A percentile compares a stretch with the other conserved stretches of the same genome.
Conservation (phyloP, 1,284 basidiomycete species). For the Fomitiporia mediterranea region DNA sequence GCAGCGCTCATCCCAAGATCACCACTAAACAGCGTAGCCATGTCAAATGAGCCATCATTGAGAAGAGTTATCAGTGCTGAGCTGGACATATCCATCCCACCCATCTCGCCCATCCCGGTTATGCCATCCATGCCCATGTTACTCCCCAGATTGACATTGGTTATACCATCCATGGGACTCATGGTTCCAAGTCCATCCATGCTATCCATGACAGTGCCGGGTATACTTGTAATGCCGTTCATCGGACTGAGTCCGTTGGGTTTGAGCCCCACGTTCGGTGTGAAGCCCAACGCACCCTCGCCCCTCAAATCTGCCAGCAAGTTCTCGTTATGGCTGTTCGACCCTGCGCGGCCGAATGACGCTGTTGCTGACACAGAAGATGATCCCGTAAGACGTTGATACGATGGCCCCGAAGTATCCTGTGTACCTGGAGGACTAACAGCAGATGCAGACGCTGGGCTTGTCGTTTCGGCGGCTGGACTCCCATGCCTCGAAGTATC, state of each 20-base stretch:
- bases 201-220: background rate
- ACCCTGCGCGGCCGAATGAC: background rate
- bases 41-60: conserved; percentile 33
- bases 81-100: conserved; percentile 26
- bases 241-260: background rate
- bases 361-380: background rate
- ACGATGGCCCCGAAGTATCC: background rate
- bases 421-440: background rate
- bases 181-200: background rate
- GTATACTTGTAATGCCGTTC: background rate
- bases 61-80: conserved; percentile 35
- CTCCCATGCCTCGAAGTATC: conserved; percentile 17
- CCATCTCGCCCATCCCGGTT: background rate
- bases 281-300: background rate
- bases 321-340: background rate
- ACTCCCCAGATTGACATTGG: background rate
- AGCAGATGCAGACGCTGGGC: background rate
- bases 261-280: background rate
- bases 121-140: conserved; percentile 9
- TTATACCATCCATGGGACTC: background rate
- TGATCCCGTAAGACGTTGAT: background rate
- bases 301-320: background rate
- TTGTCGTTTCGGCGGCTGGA: conserved; percentile 12
- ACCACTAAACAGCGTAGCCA: conserved; percentile 23
- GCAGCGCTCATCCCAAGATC: conserved; percentile 18